These are phyloP conservation scores for Fomitopsis pulvina DNA, from an alignment of 768 basidiomycete species.

Conservation along the genomic window DNA sequence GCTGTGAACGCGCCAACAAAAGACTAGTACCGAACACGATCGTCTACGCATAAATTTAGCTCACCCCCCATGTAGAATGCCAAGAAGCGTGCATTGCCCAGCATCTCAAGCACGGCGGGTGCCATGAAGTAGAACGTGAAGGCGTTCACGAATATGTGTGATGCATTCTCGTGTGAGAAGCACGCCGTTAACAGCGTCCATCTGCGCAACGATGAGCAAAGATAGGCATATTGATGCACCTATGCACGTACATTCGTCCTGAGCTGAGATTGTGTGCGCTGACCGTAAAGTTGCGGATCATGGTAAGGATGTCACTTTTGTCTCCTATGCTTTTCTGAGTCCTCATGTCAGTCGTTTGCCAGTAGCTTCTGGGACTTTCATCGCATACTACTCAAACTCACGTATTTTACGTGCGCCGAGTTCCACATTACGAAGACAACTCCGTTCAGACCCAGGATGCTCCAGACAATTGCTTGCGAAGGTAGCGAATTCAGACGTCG, in stretches of 20 bases:
- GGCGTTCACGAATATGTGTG: conserved; percentile 70
- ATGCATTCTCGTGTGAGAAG: conserved; percentile 62
- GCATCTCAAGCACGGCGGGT: conserved; percentile 48
- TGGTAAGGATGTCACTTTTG: conserved; percentile 33
- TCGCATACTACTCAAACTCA: conserved; percentile 8
- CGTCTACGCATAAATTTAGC: conserved; percentile 12
- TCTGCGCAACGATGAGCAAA: conserved; percentile 29
- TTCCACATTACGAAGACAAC: conserved; percentile 57
- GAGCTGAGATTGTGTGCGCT: conserved; percentile 52
- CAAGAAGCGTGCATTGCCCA: conserved; percentile 64
- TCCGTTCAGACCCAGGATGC: conserved; percentile 59
- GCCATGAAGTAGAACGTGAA: conserved; percentile 77
- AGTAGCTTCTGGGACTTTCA: too few relatives aligned
- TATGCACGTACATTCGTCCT: conserved; percentile 55
- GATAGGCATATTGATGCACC: neutral
- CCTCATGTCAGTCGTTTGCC: neutral
- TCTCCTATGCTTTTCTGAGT: conserved; percentile 25
- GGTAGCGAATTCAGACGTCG: conserved; percentile 48
- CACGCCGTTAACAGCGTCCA: conserved; percentile 68
- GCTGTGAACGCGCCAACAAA: conserved; percentile 30
- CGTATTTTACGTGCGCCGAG: conserved; percentile 20
- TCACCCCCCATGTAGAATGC: conserved; percentile 67
- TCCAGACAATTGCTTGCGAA: conserved; percentile 45
- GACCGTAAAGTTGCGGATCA: conserved; percentile 58
- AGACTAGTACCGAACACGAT: neutral